Conservation (phyloP, 345 rosid genomes). For the Kernera saxatilis region DNA sequence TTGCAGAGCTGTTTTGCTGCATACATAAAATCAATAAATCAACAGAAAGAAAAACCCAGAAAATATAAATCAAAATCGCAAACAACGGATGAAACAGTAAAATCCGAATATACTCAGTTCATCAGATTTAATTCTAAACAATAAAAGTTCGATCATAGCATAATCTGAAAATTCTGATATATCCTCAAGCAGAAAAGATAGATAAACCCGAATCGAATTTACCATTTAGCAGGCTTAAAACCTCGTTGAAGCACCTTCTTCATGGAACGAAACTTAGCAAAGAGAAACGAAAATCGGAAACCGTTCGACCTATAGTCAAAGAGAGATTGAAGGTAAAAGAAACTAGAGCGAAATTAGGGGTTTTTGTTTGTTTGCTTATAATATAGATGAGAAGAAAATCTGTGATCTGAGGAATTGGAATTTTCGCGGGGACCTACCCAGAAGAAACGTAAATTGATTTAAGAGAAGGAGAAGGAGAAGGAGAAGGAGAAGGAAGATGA, state of each 20-base stretch:
- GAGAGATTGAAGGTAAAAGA: background rate
- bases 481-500: background rate
- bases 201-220: background rate
- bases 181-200: background rate
- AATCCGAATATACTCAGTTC: background rate
- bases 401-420: slow-evolving; percentile 3
- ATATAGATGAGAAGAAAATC: background rate
- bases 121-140: background rate
- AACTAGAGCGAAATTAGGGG: background rate
- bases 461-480: background rate
- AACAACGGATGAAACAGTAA: background rate
- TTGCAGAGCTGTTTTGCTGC: slow-evolving; percentile 79
- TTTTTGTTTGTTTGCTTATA: background rate
- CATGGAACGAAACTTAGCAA: slow-evolving; percentile 1
- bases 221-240: slow-evolving; percentile 96
- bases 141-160: background rate
- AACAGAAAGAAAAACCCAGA: background rate
- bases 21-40: background rate
- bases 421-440: background rate
- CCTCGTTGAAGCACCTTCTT: slow-evolving; percentile 56
- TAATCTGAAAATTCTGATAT: background rate
- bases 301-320: background rate
- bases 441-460: slow-evolving; percentile 22
- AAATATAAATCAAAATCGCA: background rate
- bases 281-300: background rate